A percentile compares a stretch with the other conserved stretches of the same genome.
Evolutionary conservation across 768 basidiomycete species (phyloP).

Genomic region (Agaricus sinodeliciosus): DNA sequence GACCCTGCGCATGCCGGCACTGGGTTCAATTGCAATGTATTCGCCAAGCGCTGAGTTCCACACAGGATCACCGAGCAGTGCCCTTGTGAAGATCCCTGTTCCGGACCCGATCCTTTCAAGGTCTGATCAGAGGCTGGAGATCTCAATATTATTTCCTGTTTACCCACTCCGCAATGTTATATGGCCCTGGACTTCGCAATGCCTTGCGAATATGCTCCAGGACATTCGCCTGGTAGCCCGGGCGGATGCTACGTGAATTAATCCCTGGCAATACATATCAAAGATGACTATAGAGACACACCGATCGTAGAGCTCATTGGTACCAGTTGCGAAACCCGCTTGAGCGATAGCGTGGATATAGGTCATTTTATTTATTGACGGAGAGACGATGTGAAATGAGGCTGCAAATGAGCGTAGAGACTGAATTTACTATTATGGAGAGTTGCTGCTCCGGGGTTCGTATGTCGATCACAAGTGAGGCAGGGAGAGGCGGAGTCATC

Average conservation of each 20-base stretch:
- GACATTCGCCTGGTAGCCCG: conserved; percentile 68
- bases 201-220: conserved; percentile 53
- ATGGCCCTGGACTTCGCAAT: conserved; percentile 27
- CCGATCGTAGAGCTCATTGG: conserved; percentile 80
- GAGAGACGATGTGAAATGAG: conserved; percentile 2
- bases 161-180: conserved; percentile 69
- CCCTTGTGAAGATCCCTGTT: conserved; percentile 86
- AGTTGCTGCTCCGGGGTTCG: not conserved
- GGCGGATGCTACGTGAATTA: conserved; percentile 51
- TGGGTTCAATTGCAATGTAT: conserved; percentile 76
- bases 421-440: conserved; percentile 1
- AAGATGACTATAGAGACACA: conserved; percentile 18
- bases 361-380: conserved; percentile 19
- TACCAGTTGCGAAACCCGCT: conserved; percentile 70
- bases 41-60: conserved; percentile 44
- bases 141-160: too few species aligned
- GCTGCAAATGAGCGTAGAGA: not conserved
- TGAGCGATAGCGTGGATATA: conserved; percentile 62
- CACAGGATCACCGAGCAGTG: conserved; percentile 58
- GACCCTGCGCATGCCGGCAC: conserved; percentile 74
- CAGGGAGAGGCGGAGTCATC: conserved; percentile 1
- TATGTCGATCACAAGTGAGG: not conserved
- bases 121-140: not conserved
- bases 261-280: not conserved
- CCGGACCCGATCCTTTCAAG: conserved; percentile 67